These are phyloP conservation scores for Tilletia setariae DNA, from an alignment of 1,284 basidiomycete species.

Conservation along the genomic window DNA sequence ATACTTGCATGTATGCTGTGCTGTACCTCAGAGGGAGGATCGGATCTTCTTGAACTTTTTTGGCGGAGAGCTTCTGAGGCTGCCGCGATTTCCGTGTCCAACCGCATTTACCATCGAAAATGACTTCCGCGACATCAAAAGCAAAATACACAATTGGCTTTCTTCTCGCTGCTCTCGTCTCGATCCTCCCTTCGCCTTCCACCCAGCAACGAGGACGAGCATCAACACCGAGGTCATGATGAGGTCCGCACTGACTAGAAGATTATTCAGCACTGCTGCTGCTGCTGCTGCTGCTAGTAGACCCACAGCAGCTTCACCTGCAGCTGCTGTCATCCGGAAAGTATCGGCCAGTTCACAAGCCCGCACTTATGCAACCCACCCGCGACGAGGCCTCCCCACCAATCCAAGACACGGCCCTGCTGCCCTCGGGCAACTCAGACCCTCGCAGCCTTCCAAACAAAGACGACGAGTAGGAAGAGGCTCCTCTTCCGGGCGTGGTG, in stretches of 20 bases:
- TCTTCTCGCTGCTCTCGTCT: too few relatives aligned
- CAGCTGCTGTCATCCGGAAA: too few relatives aligned
- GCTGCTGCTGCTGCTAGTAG: too few relatives aligned
- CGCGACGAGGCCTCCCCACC: background rate
- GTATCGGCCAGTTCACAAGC: background rate
- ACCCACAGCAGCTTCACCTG: too few relatives aligned
- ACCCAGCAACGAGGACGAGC: background rate
- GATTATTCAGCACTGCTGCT: too few relatives aligned
- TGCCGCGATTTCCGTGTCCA: background rate
- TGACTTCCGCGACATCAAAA: too few relatives aligned
- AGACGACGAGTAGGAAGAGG: slow-evolving; percentile 92
- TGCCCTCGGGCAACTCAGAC: slow-evolving; percentile 6
- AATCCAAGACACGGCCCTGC: background rate
- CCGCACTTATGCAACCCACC: background rate
- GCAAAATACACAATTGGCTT: background rate
- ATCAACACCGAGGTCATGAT: background rate
- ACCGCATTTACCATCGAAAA: too few relatives aligned
- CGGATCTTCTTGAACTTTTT: background rate
- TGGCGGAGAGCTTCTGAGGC: background rate
- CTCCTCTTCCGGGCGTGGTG: slow-evolving; percentile 81
- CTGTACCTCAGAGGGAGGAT: too few relatives aligned
- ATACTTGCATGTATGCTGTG: background rate
- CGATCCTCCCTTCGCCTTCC: too few relatives aligned
- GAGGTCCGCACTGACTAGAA: too few relatives aligned
- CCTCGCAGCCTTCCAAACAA: slow-evolving; percentile 52